phyloP scores from a whole-genome alignment of 2,329 filamentous ascomycete genomes.

The Cercospora nicotianae region DNA sequence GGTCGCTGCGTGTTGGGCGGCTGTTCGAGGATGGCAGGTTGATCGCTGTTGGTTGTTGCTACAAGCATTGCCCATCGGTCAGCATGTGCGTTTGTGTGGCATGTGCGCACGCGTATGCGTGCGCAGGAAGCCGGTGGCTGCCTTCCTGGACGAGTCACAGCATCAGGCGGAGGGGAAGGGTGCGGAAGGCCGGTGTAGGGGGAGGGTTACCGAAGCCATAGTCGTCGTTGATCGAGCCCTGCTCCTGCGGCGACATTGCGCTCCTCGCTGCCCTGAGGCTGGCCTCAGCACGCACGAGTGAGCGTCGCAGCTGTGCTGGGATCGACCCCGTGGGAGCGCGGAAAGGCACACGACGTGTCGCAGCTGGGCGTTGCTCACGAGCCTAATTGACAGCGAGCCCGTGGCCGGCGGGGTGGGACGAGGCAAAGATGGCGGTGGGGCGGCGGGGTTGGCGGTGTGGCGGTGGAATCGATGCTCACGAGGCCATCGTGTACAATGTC shows the following conservation, averaged over 20 bases:
- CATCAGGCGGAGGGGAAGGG: not conserved
- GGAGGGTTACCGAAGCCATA: not conserved
- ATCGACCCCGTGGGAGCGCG: not conserved
- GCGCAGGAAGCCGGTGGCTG: not conserved
- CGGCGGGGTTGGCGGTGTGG: not conserved
- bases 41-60: conserved; percentile 13
- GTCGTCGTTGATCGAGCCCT: conserved; percentile 1
- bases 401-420: not conserved
- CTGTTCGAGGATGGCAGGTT: conserved; percentile 19
- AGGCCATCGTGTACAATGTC: not conserved
- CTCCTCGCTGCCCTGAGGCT: not conserved
- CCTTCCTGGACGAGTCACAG: not conserved
- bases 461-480: not conserved
- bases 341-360: conserved; percentile 4
- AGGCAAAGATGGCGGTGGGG: not conserved
- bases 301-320: not conserved
- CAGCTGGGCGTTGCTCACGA: conserved; percentile 3
- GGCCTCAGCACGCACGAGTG: conserved; percentile 1
- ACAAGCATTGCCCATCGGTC: not conserved
- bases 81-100: not conserved
- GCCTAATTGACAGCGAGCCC: not conserved
- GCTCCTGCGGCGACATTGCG: conserved; percentile 1
- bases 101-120: conserved; percentile 5
- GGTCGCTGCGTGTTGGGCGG: conserved; percentile 19
- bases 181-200: not conserved